Evolutionary conservation across 73 alveolate species (phyloP).

Genomic region (Paramecium caudatum): DNA sequence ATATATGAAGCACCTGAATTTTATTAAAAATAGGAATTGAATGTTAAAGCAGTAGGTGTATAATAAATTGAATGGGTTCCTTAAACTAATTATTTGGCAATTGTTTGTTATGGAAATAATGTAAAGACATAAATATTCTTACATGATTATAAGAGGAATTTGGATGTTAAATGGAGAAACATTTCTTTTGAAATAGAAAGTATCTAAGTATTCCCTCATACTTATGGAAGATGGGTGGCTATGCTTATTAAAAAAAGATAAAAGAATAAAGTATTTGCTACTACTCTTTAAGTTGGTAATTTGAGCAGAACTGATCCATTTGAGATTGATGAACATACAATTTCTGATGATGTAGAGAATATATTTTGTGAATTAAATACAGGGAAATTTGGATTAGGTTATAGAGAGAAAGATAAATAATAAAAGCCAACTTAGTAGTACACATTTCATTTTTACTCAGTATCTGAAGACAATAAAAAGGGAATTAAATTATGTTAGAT

Average conservation of each 20-base stretch:
- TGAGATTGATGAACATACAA: conserved; percentile 19
- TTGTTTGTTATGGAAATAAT: conserved; percentile 43
- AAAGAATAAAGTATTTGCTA: conserved; percentile 8
- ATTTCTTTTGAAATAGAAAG: conserved; percentile 30
- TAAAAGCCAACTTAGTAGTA: conserved; percentile 10
- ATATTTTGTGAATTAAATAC: conserved; percentile 8
- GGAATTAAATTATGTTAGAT: background rate
- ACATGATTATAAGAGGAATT: background rate
- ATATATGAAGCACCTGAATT: conserved; percentile 57
- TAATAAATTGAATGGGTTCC: conserved; percentile 40
- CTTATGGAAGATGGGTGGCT: conserved; percentile 51
- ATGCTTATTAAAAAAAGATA: conserved; percentile 7
- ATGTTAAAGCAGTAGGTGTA: conserved; percentile 9
- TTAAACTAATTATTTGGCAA: conserved; percentile 4
- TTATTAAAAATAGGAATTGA: background rate
- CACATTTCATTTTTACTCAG: conserved; percentile 33
- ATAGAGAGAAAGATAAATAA: conserved; percentile 65
- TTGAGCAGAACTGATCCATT: conserved; percentile 11
- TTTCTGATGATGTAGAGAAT: conserved; percentile 36
- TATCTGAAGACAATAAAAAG: background rate
- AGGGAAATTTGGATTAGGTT: conserved; percentile 46
- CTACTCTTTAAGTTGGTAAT: conserved; percentile 56
- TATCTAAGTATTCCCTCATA: conserved; percentile 29
- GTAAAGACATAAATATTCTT: background rate
- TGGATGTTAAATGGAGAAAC: conserved; percentile 13